Evolutionary conservation across 225 moss, liverwort and hornwort genomes (phyloP).

Genomic region (Rhytidiadelphus loreus): DNA sequence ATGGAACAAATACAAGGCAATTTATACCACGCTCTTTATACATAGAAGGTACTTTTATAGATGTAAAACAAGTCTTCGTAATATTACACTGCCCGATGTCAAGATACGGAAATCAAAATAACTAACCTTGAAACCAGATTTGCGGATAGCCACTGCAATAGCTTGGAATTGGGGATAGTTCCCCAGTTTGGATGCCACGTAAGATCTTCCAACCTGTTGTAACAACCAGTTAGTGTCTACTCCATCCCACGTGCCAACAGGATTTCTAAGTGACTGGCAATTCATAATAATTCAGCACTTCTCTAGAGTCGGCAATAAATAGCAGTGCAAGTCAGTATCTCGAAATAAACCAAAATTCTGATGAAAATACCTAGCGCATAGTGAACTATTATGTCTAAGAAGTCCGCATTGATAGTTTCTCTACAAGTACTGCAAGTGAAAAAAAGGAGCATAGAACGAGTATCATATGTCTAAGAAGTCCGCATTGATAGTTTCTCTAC

Average conservation of each 20-base stretch:
- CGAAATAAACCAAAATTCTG: neutral
- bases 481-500: neutral
- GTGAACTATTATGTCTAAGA: too few species aligned
- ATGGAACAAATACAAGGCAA: neutral
- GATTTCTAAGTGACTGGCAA: neutral
- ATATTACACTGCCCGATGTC: neutral
- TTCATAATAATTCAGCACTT: neutral
- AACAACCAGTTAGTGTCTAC: neutral
- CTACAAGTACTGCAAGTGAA: neutral
- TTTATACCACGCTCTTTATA: neutral
- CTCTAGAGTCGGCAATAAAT: neutral
- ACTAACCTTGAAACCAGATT: slow-evolving; percentile 82
- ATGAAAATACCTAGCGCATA: neutral
- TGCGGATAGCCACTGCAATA: slow-evolving; percentile 62
- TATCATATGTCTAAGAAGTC: neutral
- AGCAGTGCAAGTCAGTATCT: neutral
- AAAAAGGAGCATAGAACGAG: neutral
- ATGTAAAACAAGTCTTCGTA: neutral
- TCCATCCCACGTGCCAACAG: neutral
- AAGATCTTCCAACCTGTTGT: slow-evolving; percentile 67
- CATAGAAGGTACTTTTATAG: neutral
- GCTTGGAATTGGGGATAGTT: slow-evolving; percentile 79
- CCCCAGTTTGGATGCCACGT: slow-evolving; percentile 61
- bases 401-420: too few species aligned
- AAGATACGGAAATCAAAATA: neutral